phyloP scores from a whole-genome alignment of 2,329 filamentous ascomycete genomes.

The Tolypocladium amazonense region DNA sequence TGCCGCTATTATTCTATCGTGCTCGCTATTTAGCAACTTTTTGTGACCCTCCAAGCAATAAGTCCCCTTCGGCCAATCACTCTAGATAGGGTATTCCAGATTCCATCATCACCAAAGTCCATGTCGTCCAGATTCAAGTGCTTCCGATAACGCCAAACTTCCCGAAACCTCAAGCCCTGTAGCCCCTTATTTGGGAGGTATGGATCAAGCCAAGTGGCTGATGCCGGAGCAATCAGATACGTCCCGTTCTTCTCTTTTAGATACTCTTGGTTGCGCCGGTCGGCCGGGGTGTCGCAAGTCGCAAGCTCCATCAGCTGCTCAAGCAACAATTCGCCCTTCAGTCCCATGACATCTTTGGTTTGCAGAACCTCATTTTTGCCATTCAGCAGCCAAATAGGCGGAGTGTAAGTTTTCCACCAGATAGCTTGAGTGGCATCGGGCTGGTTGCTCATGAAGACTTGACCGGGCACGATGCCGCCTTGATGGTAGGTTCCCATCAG shows the following conservation, averaged over 20 bases:
- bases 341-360: conserved; percentile 65
- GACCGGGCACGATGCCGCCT: conserved; percentile 64
- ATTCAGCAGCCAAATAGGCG: conserved; percentile 70
- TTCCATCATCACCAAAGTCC: conserved; percentile 66
- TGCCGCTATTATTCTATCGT: not conserved
- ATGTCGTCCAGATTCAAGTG: conserved; percentile 74
- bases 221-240: conserved; percentile 63
- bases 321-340: conserved; percentile 50
- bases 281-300: conserved; percentile 50
- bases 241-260: conserved; percentile 52
- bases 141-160: conserved; percentile 56
- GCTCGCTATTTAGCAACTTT: conserved; percentile 34
- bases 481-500: conserved; percentile 79
- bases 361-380: conserved; percentile 62
- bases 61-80: conserved; percentile 56
- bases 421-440: conserved; percentile 58
- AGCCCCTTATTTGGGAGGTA: conserved; percentile 49
- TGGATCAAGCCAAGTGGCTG: conserved; percentile 57
- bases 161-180: conserved; percentile 51
- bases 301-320: conserved; percentile 46
- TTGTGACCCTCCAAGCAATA: conserved; percentile 53
- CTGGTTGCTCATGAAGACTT: conserved; percentile 63
- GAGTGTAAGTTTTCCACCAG: conserved; percentile 84
- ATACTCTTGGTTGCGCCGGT: conserved; percentile 43
- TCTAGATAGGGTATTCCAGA: conserved; percentile 58